phyloP scores from a whole-genome alignment of 208 protist genomes.

The Trichomonas gallinae region DNA sequence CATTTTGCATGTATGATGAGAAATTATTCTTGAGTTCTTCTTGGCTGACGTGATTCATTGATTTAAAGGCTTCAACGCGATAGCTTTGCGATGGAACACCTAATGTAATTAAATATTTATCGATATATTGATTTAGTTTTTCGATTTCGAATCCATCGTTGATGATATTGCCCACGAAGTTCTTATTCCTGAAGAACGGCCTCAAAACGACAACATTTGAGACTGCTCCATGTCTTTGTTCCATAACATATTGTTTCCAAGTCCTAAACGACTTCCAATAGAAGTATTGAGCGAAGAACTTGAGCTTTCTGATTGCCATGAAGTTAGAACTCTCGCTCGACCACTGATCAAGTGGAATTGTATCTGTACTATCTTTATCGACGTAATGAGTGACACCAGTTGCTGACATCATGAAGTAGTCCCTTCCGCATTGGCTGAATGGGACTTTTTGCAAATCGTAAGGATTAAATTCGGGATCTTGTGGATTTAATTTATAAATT shows the following conservation, averaged over 20 bases:
- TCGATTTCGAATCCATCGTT: background rate
- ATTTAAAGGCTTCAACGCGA: background rate
- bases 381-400: background rate
- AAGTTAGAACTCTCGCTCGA: background rate
- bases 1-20: background rate
- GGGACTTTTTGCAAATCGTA: constrained; percentile 7
- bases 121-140: background rate
- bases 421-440: background rate
- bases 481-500: background rate
- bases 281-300: background rate
- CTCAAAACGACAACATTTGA: background rate
- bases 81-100: background rate
- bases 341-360: background rate
- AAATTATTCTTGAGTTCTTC: background rate
- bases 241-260: background rate
- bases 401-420: constrained; percentile 10
- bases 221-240: background rate
- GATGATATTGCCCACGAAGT: background rate
- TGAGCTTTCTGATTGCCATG: background rate
- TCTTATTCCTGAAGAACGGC: background rate
- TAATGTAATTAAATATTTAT: background rate
- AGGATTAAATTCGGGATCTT: background rate
- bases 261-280: background rate
- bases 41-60: background rate
- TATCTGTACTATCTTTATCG: background rate